phyloP scores from a whole-genome alignment of 108 stramenopile species.

The Pseudonitzschia pungens region DNA sequence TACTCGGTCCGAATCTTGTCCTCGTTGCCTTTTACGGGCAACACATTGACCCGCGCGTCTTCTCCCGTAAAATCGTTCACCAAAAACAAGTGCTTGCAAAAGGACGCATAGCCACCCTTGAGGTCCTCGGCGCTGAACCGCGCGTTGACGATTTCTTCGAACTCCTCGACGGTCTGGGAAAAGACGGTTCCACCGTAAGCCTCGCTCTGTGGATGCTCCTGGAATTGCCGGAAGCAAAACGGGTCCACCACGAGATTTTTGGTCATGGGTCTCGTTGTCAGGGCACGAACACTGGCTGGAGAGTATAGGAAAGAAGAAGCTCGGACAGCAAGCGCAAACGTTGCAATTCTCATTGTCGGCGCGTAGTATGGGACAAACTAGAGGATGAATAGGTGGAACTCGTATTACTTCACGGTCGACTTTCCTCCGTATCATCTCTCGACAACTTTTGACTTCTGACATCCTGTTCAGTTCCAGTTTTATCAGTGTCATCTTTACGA shows the following conservation, averaged over 20 bases:
- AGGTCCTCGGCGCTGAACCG: conserved; percentile 61
- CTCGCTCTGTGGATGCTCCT: conserved; percentile 50
- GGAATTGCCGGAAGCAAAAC: conserved; percentile 84
- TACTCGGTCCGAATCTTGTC: conserved; percentile 78
- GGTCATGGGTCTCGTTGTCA: not conserved
- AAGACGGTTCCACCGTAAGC: conserved; percentile 73
- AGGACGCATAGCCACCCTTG: conserved; percentile 94
- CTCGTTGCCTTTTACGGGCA: conserved; percentile 82
- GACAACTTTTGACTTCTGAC: too few relatives aligned
- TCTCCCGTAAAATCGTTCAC: conserved; percentile 73
- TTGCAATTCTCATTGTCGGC: not conserved
- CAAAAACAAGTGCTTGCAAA: conserved; percentile 98
- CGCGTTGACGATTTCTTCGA: conserved; percentile 74
- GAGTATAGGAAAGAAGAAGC: not conserved
- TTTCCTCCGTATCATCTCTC: too few relatives aligned
- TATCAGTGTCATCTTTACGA: too few relatives aligned
- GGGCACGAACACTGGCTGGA: not conserved
- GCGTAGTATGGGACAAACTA: not conserved
- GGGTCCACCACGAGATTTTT: conserved; percentile 73
- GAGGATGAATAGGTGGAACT: too few relatives aligned
- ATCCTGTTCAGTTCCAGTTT: too few relatives aligned
- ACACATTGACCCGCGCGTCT: conserved; percentile 66
- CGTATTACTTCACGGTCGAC: too few relatives aligned
- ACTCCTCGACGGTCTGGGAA: conserved; percentile 54
- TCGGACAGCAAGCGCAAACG: not conserved